These are phyloP conservation scores for Fusarium oligoseptatum DNA, from an alignment of 2,329 filamentous ascomycete genomes.

Conservation along the genomic window DNA sequence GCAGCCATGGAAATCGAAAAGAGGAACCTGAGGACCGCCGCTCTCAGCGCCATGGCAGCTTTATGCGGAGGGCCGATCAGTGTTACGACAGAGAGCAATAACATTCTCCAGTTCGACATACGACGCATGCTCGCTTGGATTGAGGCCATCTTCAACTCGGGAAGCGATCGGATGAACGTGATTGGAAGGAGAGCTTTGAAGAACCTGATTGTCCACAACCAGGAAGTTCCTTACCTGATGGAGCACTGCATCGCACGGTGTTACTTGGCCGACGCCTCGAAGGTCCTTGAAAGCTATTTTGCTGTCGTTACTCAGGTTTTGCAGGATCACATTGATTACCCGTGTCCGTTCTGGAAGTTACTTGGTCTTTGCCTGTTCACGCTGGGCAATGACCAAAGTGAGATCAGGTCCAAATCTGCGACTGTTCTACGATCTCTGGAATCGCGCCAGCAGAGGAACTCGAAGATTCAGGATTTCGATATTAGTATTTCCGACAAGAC, in stretches of 20 bases:
- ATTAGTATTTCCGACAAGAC: conserved; percentile 99
- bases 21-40: conserved; percentile 88
- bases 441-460: conserved; percentile 81
- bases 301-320: conserved; percentile 91
- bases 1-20: conserved; percentile 98
- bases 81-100: conserved; percentile 88
- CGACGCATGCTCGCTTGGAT: conserved; percentile 95
- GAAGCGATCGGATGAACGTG: conserved; percentile 90
- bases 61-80: conserved; percentile 89
- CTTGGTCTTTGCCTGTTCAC: conserved; percentile 91
- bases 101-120: conserved; percentile 91
- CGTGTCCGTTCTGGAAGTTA: conserved; percentile 90
- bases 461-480: conserved; percentile 95
- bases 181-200: conserved; percentile 90
- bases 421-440: conserved; percentile 85
- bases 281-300: conserved; percentile 95
- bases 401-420: conserved; percentile 89
- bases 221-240: conserved; percentile 85
- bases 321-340: conserved; percentile 84
- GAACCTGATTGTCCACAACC: conserved; percentile 91
- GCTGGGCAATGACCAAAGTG: conserved; percentile 89
- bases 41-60: conserved; percentile 94
- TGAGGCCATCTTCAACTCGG: conserved; percentile 91
- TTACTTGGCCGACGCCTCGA: conserved; percentile 83
- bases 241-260: conserved; percentile 93